A percentile compares a stretch with the other conserved stretches of the same genome.
Conservation (phyloP, 805 yeast species). For the Wickerhamomyces queroliae region DNA sequence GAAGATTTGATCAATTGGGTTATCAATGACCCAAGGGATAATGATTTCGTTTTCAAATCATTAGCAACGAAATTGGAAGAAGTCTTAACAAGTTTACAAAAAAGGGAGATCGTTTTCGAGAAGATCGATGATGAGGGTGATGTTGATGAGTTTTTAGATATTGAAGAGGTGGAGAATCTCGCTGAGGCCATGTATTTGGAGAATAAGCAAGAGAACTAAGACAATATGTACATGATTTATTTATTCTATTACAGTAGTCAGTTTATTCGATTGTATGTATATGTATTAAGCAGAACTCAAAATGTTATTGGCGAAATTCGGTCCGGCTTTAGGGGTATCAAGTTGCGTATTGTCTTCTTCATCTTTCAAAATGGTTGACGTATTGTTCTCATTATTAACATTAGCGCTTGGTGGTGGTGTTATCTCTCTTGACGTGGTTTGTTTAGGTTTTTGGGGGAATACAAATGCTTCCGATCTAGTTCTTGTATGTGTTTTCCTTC, state of each 20-base stretch:
- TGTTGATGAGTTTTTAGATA: slow-evolving; percentile 35
- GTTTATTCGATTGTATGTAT: too few relatives aligned
- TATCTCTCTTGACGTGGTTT: neutral
- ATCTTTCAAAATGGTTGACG: slow-evolving; percentile 4
- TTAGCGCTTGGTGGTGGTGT: neutral
- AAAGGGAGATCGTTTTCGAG: slow-evolving; percentile 50
- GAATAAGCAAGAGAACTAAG: slow-evolving; percentile 5
- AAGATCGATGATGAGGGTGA: slow-evolving; percentile 37
- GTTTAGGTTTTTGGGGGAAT: neutral
- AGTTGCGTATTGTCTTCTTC: slow-evolving; percentile 6
- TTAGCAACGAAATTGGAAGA: slow-evolving; percentile 60
- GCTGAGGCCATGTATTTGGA: slow-evolving; percentile 43
- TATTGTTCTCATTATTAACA: neutral
- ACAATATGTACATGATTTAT: neutral
- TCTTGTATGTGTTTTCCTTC: slow-evolving; percentile 12
- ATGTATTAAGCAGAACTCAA: slow-evolving; percentile 12
- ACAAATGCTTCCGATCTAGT: slow-evolving; percentile 17
- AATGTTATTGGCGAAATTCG: slow-evolving; percentile 21
- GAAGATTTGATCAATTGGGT: slow-evolving; percentile 80
- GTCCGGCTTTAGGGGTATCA: slow-evolving; percentile 12
- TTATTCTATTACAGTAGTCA: neutral
- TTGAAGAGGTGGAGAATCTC: slow-evolving; percentile 51
- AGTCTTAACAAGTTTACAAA: slow-evolving; percentile 32
- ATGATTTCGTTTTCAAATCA: slow-evolving; percentile 51
- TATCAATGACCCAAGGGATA: slow-evolving; percentile 47